phyloP scores from a whole-genome alignment of 805 yeast species.

The Ogataea naganishii region DNA sequence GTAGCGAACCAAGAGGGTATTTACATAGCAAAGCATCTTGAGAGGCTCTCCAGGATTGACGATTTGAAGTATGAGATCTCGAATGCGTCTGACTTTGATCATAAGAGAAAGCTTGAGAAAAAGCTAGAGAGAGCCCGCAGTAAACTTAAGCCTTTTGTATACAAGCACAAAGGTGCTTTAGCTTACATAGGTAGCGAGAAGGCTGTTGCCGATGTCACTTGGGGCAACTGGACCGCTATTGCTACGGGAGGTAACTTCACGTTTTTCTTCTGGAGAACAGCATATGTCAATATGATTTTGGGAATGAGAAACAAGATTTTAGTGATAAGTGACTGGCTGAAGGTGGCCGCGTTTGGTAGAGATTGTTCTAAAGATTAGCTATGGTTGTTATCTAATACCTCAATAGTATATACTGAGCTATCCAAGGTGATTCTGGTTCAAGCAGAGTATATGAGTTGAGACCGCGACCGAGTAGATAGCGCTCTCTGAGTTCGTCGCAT shows the following conservation, averaged over 20 bases:
- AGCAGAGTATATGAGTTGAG: too few species aligned
- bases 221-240: slow-evolving; percentile 72
- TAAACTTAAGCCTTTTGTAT: slow-evolving; percentile 54
- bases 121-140: slow-evolving; percentile 30
- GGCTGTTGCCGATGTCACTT: slow-evolving; percentile 84
- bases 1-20: slow-evolving; percentile 92
- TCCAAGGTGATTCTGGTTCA: too few species aligned
- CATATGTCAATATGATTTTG: slow-evolving; percentile 86
- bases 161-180: slow-evolving; percentile 83
- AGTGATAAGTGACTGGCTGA: slow-evolving; percentile 82
- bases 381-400: too few species aligned
- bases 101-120: slow-evolving; percentile 35
- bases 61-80: slow-evolving; percentile 37
- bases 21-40: slow-evolving; percentile 65
- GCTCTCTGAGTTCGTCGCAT: too few species aligned
- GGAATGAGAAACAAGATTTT: slow-evolving; percentile 79
- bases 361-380: slow-evolving; percentile 75
- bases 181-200: slow-evolving; percentile 89
- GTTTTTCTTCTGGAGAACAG: slow-evolving; percentile 89
- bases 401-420: too few species aligned
- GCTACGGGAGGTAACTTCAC: slow-evolving; percentile 79
- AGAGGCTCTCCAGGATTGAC: slow-evolving; percentile 54
- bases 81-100: slow-evolving; percentile 29
- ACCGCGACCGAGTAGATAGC: too few species aligned
- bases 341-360: slow-evolving; percentile 81